Conservation (phyloP, 2,329 filamentous ascomycete genomes). For the Trichoderma afroharzianum region DNA sequence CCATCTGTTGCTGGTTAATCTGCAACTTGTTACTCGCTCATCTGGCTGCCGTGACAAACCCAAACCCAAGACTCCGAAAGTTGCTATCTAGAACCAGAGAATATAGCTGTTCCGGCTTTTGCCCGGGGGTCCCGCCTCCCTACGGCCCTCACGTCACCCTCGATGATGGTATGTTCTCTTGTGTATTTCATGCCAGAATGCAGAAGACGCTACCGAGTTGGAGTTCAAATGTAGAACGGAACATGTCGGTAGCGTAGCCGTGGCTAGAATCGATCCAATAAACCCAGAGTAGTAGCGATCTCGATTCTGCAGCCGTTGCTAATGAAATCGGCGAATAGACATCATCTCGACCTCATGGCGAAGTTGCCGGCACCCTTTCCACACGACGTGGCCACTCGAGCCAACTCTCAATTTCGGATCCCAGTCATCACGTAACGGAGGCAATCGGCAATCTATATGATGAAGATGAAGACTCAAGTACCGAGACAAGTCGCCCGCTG, state of each 20-base stretch:
- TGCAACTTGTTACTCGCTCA: not conserved
- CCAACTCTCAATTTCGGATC: slow-evolving; percentile 72
- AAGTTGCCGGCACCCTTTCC: slow-evolving; percentile 55
- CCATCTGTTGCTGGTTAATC: slow-evolving; percentile 1
- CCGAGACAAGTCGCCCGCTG: slow-evolving; percentile 57
- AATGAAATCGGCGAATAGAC: slow-evolving; percentile 40
- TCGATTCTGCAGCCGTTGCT: slow-evolving; percentile 11
- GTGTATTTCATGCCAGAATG: not conserved
- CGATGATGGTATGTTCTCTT: slow-evolving; percentile 47
- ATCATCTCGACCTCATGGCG: slow-evolving; percentile 54
- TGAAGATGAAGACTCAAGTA: slow-evolving; percentile 64
- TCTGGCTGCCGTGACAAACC: not conserved
- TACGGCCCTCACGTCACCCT: slow-evolving; percentile 35
- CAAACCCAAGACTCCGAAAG: not conserved
- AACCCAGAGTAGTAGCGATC: not conserved
- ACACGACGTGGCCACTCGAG: slow-evolving; percentile 56
- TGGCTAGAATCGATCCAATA: not conserved
- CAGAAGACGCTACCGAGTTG: not conserved
- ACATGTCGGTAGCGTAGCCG: not conserved
- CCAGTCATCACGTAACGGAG: slow-evolving; percentile 90
- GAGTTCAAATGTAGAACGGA: not conserved
- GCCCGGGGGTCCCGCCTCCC: slow-evolving; percentile 34
- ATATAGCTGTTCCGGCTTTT: slow-evolving; percentile 26
- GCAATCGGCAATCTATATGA: slow-evolving; percentile 89
- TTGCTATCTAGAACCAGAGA: slow-evolving; percentile 16